Evolutionary conservation across 495 filamentous ascomycete species (phyloP), one percentile per base, ranked within the genome.

Genomic region (Extremus antarcticus): DNA sequence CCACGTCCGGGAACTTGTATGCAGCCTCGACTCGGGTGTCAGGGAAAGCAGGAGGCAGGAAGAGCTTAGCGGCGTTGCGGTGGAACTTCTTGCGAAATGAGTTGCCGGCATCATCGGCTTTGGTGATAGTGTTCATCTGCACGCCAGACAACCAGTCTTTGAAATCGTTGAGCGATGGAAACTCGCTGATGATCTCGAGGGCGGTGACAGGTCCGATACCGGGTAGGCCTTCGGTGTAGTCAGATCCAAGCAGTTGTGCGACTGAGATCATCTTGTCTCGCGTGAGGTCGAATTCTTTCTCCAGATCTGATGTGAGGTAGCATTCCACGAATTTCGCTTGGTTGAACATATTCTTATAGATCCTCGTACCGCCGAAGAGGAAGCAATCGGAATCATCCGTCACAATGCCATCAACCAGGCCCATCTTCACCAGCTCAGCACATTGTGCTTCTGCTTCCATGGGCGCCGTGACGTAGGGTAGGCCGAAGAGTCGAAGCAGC

Each of bases 291-390:
- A 94, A 84, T 57, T 98, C 92, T 59, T 87, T 85, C 64, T 94
- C 88, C 1, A 98, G 76, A 62, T 97, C 91, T 2, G 74, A 73
- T n/a, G 82, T 71, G 23, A 98, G 79, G 62, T 96, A 98, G 69
- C 92, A 97, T 71, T 98, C 94, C 41, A 98, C 92, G 62, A 84
- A 94, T 62, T 97, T 97, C 70, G 89, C 87, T 63, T 86, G 84
- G 67, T 95, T 97, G 77, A 98, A 98, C 89, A 97, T 94, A 73
- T 98, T 96, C 59, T 97, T 96, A 75, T 97, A 98, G 17, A 98
- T 85, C 16, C 92, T 77, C 0, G 89, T 97, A 25, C 92, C 92
- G 40, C 92, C 92, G 64, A 98, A 98, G 13, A 98, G 79, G 65
- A 98, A 97, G n/a, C 83, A 90, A 74, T 98, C 92, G 13, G 82